Evolutionary conservation across 768 basidiomycete species (phyloP).

Genomic region (Rhodotorula babjevae): DNA sequence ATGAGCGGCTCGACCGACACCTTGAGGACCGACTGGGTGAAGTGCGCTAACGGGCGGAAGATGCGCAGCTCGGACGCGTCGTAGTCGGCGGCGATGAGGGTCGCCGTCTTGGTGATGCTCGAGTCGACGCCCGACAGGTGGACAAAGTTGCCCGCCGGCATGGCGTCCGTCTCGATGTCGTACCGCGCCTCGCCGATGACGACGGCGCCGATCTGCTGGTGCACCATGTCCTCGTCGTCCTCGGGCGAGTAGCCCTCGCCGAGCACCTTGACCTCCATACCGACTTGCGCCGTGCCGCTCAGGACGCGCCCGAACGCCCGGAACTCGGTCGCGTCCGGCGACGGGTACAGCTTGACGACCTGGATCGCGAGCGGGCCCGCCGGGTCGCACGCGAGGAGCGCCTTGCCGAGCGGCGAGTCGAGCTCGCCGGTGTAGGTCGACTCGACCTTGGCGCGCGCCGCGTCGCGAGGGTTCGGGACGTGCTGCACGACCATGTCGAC

Average conservation of each 20-base stretch:
- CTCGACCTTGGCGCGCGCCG: conserved; percentile 53
- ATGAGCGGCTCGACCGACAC: conserved; percentile 97
- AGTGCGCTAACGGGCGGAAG: conserved; percentile 92
- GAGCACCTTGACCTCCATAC: conserved; percentile 84
- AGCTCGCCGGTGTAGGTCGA: conserved; percentile 84
- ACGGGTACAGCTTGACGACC: conserved; percentile 89
- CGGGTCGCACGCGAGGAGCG: conserved; percentile 77
- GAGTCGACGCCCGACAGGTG: conserved; percentile 88
- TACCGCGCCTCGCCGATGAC: conserved; percentile 92
- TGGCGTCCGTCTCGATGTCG: conserved; percentile 80
- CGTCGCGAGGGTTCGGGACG: conserved; percentile 62
- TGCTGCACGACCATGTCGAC: conserved; percentile 87
- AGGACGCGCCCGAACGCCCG: conserved; percentile 90
- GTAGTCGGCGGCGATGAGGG: conserved; percentile 60
- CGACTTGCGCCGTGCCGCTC: conserved; percentile 81
- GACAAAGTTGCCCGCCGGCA: conserved; percentile 85
- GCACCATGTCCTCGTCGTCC: conserved; percentile 97
- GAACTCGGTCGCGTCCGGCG: conserved; percentile 93
- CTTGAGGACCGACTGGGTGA: conserved; percentile 94
- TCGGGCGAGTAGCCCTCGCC: conserved; percentile 98
- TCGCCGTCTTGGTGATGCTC: conserved; percentile 92
- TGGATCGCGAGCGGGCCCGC: conserved; percentile 89
- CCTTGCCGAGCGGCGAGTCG: conserved; percentile 66
- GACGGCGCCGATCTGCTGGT: conserved; percentile 72
- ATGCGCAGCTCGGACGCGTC: conserved; percentile 85